Percentiles rank a stretch among this genome's conserved stretches.
Evolutionary conservation across 139 green algal genomes (phyloP).

Genomic region (Chlamydomonas sphaeroides): DNA sequence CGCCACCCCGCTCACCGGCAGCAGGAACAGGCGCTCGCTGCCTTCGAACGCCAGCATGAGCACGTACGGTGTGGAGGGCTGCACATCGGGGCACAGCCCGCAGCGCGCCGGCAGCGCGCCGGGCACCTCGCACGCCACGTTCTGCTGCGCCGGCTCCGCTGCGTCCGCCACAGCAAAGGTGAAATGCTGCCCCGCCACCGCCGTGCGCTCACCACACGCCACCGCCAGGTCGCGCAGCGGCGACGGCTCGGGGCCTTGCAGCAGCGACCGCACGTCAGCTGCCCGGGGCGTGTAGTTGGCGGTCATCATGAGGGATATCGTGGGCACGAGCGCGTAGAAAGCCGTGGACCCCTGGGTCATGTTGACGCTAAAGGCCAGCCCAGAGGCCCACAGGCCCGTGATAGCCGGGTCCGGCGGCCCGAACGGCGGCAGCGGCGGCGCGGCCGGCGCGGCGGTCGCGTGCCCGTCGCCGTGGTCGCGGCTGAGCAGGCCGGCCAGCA

Average conservation of each 20-base stretch:
- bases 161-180: constrained; percentile 9
- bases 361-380: constrained; percentile 9
- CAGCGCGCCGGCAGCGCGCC: constrained; percentile 20
- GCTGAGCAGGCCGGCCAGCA: constrained; percentile 24
- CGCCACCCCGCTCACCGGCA: constrained; percentile 17
- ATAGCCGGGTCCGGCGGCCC: not conserved
- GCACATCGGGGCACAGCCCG: constrained; percentile 37
- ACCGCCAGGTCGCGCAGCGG: not conserved
- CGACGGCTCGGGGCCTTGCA: constrained; percentile 1
- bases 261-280: constrained; percentile 6
- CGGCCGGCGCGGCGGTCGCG: not conserved
- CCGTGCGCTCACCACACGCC: constrained; percentile 33
- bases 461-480: not conserved
- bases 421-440: not conserved
- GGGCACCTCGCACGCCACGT: not conserved
- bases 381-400: not conserved
- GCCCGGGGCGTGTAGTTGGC: not conserved
- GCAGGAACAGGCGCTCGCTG: not conserved
- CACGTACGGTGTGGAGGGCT: constrained; percentile 12
- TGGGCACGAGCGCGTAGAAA: not conserved
- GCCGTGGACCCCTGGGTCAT: constrained; percentile 4
- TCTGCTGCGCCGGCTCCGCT: too few species aligned
- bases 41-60: constrained; percentile 27
- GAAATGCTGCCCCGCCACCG: not conserved
- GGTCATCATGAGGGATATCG: not conserved